Evolutionary conservation across 805 yeast species (phyloP).

Genomic region (Candida fluviatilis): DNA sequence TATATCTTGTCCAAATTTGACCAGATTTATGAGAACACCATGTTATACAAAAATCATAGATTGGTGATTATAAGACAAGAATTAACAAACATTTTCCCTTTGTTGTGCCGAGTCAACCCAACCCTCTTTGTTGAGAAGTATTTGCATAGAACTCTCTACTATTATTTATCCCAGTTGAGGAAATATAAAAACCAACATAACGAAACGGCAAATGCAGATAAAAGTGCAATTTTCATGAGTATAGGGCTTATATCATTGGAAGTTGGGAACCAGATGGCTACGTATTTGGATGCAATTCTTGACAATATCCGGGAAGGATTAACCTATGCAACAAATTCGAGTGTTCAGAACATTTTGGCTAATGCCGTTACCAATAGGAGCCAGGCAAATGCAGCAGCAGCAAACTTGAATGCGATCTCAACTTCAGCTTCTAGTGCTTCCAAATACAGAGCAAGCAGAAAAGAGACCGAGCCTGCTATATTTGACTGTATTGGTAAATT

Average conservation of each 20-base stretch:
- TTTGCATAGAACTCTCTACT: slow-evolving; percentile 72
- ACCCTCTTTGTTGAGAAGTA: slow-evolving; percentile 73
- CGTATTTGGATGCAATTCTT: slow-evolving; percentile 83
- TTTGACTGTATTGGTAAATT: slow-evolving; percentile 86
- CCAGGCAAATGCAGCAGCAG: slow-evolving; percentile 7
- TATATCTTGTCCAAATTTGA: slow-evolving; percentile 69
- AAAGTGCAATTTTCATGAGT: slow-evolving; percentile 69
- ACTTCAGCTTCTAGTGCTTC: slow-evolving; percentile 27
- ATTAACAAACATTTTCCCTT: slow-evolving; percentile 78
- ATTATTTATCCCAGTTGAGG: slow-evolving; percentile 73
- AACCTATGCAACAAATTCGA: slow-evolving; percentile 32
- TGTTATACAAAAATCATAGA: slow-evolving; percentile 73
- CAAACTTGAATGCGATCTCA: slow-evolving; percentile 6
- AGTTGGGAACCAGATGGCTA: slow-evolving; percentile 79
- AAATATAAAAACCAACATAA: slow-evolving; percentile 48
- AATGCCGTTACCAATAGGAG: slow-evolving; percentile 29
- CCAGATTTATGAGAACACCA: slow-evolving; percentile 70
- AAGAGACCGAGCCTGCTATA: slow-evolving; percentile 77
- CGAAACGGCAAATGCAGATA: slow-evolving; percentile 48
- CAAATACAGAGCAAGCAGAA: slow-evolving; percentile 53
- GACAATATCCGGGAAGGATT: slow-evolving; percentile 81
- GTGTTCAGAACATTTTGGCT: slow-evolving; percentile 37
- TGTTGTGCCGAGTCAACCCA: slow-evolving; percentile 74
- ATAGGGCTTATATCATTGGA: slow-evolving; percentile 81
- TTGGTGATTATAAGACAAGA: slow-evolving; percentile 74